These are phyloP conservation scores for Aspergillus nidulans DNA, from an alignment of 495 filamentous ascomycete genomes.

Conservation along the genomic window DNA sequence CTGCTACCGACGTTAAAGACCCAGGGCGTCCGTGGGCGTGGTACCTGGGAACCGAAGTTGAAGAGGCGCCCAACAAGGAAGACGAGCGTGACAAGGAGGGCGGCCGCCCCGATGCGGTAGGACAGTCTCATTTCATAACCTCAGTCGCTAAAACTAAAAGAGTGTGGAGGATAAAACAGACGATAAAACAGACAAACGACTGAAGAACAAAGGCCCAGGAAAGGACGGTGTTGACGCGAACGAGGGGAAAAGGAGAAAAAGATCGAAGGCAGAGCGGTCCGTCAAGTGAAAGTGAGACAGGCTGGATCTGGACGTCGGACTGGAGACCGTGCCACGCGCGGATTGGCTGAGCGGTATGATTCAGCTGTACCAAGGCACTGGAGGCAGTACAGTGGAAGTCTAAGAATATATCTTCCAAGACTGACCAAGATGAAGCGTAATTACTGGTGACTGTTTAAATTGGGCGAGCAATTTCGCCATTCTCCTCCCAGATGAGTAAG, in stretches of 20 bases:
- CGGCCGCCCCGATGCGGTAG: conserved; percentile 31
- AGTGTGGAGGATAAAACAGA: background rate
- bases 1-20: conserved; percentile 25
- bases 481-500: background rate
- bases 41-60: conserved; percentile 22
- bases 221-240: background rate
- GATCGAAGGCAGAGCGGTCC: background rate
- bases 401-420: no score
- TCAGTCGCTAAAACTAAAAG: conserved; percentile 9
- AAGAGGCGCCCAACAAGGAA: conserved; percentile 33
- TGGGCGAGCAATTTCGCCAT: background rate
- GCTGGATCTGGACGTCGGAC: background rate
- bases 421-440: no score
- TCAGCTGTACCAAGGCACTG: background rate
- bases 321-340: background rate
- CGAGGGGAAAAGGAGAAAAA: conserved; percentile 11
- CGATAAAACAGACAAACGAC: background rate
- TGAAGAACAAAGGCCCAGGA: background rate
- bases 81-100: conserved; percentile 33
- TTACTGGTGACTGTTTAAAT: background rate
- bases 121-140: conserved; percentile 44
- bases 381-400: no score
- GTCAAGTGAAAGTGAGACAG: background rate
- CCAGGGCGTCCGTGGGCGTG: conserved; percentile 26
- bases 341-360: background rate